These are phyloP conservation scores for Tolypocladium tropicale DNA, from an alignment of 2,329 filamentous ascomycete genomes.

Conservation along the genomic window DNA sequence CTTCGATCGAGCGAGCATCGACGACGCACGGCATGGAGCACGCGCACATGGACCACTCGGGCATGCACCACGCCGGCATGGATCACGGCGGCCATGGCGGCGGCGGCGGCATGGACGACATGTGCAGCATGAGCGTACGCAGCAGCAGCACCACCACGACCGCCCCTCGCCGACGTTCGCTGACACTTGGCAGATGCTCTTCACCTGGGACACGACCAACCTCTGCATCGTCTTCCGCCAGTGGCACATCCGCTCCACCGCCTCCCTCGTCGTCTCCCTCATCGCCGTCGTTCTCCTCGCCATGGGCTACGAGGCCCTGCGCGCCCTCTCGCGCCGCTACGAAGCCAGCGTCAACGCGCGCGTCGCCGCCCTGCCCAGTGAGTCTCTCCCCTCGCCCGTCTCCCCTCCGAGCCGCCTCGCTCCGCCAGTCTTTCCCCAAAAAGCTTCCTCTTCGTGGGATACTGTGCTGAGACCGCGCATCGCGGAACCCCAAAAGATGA, in stretches of 20 bases:
- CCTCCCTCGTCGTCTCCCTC: slow-evolving; percentile 72
- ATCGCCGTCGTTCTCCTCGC: slow-evolving; percentile 71
- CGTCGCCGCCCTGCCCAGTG: slow-evolving; percentile 41
- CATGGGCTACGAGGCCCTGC: slow-evolving; percentile 87
- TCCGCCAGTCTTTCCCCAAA: slow-evolving; percentile 1
- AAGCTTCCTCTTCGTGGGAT: slow-evolving; percentile 5
- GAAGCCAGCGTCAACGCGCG: slow-evolving; percentile 47
- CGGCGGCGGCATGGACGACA: slow-evolving; percentile 43
- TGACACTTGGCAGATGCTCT: slow-evolving; percentile 65
- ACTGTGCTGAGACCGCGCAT: slow-evolving; percentile 18
- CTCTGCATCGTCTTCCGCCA: slow-evolving; percentile 92
- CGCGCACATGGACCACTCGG: slow-evolving; percentile 7
- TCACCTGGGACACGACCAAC: slow-evolving; percentile 89
- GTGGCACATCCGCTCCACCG: slow-evolving; percentile 73
- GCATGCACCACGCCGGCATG: slow-evolving; percentile 34
- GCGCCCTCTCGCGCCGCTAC: slow-evolving; percentile 66
- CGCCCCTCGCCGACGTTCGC: neutral
- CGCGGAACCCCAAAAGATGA: slow-evolving; percentile 10
- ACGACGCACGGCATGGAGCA: neutral
- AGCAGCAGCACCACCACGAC: no score
- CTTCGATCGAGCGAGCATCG: neutral
- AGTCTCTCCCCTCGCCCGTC: slow-evolving; percentile 20
- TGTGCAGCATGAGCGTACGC: slow-evolving; percentile 83
- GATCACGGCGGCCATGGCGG: slow-evolving; percentile 35
- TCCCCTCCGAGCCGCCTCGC: neutral